A percentile compares a stretch with the other conserved stretches of the same genome.
phyloP scores from a whole-genome alignment of 305 asterid species.

The Fraxinus xanthoxyloides region DNA sequence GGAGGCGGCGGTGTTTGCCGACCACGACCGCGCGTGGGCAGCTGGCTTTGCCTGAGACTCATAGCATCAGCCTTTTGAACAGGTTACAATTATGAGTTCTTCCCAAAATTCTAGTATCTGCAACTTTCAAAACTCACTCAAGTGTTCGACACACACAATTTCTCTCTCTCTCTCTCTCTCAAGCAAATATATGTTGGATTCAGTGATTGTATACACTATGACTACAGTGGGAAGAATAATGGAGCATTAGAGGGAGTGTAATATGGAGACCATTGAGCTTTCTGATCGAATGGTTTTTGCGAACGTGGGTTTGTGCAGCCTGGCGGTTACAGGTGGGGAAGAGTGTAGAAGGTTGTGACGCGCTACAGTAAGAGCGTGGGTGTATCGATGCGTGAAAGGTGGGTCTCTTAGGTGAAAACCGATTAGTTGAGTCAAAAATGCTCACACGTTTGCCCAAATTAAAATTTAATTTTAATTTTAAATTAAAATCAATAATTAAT shows the following conservation, averaged over 20 bases:
- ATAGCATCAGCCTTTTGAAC: conserved; percentile 36
- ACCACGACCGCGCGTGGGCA: conserved; percentile 54
- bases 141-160: background rate
- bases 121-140: conserved; percentile 17
- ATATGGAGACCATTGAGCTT: conserved; percentile 19
- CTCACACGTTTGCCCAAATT: too few relatives aligned
- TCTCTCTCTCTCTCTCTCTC: background rate
- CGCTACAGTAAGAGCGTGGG: conserved; percentile 27
- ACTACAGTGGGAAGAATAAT: background rate
- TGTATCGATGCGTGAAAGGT: background rate
- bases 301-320: conserved; percentile 30
- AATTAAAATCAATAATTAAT: too few relatives aligned
- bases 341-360: conserved; percentile 20
- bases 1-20: conserved; percentile 36
- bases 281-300: conserved; percentile 21
- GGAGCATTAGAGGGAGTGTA: background rate
- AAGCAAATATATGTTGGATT: background rate
- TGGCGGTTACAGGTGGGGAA: conserved; percentile 25
- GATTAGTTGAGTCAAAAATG: background rate
- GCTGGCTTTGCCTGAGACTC: conserved; percentile 63
- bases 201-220: background rate
- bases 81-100: conserved; percentile 21
- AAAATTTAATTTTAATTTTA: too few relatives aligned
- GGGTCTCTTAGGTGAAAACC: background rate
- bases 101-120: background rate